Conservation (phyloP, 2,329 filamentous ascomycete species). For the Cryphonectria parasitica region DNA sequence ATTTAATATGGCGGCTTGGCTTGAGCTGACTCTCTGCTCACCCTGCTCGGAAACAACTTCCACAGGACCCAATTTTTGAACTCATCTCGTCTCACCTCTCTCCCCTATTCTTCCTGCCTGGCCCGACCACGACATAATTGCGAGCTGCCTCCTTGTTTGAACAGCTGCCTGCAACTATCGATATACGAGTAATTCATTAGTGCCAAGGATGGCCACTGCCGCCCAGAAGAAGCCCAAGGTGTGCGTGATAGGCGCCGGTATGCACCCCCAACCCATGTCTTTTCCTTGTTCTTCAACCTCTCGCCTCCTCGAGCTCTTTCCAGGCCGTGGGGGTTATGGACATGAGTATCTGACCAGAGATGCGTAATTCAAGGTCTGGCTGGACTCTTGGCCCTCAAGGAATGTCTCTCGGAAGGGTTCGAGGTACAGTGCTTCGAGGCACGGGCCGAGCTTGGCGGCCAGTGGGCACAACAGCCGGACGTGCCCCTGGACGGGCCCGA, state of each 20-base stretch:
- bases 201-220: not conserved
- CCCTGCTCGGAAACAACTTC: not conserved
- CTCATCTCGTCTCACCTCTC: not conserved
- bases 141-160: not conserved
- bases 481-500: constrained; percentile 32
- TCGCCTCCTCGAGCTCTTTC: not conserved
- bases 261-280: not conserved
- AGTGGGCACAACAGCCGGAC: constrained; percentile 43
- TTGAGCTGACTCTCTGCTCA: not conserved
- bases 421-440: constrained; percentile 42
- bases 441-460: constrained; percentile 41
- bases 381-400: constrained; percentile 43
- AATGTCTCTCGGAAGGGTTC: constrained; percentile 43
- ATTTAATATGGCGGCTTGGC: not conserved
- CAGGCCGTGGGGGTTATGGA: not conserved
- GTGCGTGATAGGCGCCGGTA: constrained; percentile 26
- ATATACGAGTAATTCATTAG: not conserved
- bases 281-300: not conserved
- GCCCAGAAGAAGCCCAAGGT: constrained; percentile 10
- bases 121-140: not conserved
- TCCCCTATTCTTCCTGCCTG: not conserved
- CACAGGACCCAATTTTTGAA: not conserved
- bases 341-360: not conserved
- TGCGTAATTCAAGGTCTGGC: constrained; percentile 35
- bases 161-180: not conserved